These are phyloP conservation scores for Sporothrix brunneoviolacea DNA, from an alignment of 2,329 filamentous ascomycete genomes.

Conservation along the genomic window DNA sequence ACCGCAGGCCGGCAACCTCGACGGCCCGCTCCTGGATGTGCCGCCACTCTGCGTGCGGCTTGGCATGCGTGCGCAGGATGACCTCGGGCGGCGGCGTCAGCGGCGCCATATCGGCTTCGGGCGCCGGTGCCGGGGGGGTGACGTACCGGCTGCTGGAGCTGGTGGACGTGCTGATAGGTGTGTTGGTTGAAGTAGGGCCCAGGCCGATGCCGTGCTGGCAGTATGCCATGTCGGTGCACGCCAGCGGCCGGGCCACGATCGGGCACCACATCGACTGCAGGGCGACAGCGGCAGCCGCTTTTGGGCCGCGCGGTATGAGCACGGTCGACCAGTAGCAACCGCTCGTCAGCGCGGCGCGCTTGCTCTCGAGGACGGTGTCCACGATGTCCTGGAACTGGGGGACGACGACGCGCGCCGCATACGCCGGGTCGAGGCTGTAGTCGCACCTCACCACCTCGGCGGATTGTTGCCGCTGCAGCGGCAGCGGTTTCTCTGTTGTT, in stretches of 20 bases:
- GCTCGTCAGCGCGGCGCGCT: neutral
- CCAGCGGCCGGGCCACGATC: slow-evolving; percentile 11
- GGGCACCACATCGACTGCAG: slow-evolving; percentile 9
- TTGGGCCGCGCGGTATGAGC: neutral
- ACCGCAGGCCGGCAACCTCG: slow-evolving; percentile 6
- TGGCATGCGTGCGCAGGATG: neutral
- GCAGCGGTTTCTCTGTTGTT: no score
- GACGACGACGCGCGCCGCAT: neutral
- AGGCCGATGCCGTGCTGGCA: slow-evolving; percentile 9
- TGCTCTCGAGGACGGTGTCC: neutral
- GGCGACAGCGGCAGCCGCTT: neutral
- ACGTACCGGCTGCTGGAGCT: neutral
- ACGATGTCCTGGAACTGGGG: neutral
- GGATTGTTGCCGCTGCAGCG: neutral
- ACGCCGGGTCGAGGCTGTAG: neutral
- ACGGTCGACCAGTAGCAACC: neutral
- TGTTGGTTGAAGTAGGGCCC: no score
- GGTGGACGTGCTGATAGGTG: neutral
- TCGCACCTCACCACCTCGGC: neutral
- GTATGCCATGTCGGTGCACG: slow-evolving; percentile 11
- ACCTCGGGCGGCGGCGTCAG: neutral
- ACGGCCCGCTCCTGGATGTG: slow-evolving; percentile 3
- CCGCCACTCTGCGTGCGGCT: slow-evolving; percentile 1
- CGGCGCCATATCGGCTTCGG: slow-evolving; percentile 1
- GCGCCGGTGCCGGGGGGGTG: neutral